Conservation (phyloP, 116 monocot species). For the Iris pallida region DNA sequence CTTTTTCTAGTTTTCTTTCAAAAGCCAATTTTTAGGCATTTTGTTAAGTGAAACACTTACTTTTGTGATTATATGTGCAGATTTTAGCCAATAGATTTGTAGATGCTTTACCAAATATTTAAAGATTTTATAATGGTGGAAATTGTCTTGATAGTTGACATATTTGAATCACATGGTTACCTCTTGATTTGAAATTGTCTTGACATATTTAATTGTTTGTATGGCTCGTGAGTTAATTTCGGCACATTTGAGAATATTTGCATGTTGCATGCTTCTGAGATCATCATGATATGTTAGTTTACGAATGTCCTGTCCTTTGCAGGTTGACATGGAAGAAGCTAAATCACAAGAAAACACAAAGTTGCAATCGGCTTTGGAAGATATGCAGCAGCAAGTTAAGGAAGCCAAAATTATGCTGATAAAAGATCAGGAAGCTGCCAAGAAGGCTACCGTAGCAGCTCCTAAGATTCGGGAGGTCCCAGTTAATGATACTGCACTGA, state of each 20-base stretch:
- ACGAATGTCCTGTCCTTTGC: slow-evolving; percentile 10
- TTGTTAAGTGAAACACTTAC: too few species aligned
- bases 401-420: slow-evolving; percentile 70
- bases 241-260: neutral
- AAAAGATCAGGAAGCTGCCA: slow-evolving; percentile 69
- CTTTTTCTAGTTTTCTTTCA: too few species aligned
- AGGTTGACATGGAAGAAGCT: slow-evolving; percentile 89
- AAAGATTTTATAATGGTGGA: too few species aligned
- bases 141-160: too few species aligned
- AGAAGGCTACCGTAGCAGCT: slow-evolving; percentile 62
- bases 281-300: neutral
- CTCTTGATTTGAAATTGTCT: too few species aligned
- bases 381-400: slow-evolving; percentile 58
- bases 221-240: neutral
- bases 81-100: too few species aligned
- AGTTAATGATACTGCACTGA: slow-evolving; percentile 61
- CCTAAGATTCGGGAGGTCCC: slow-evolving; percentile 74
- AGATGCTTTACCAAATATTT: too few species aligned
- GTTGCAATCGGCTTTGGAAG: slow-evolving; percentile 63
- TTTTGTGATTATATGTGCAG: too few species aligned
- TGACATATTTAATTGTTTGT: too few species aligned
- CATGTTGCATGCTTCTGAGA: neutral
- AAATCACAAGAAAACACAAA: slow-evolving; percentile 91
- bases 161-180: too few species aligned
- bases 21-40: too few species aligned